Evolutionary conservation across 1,139 yeast species (phyloP).

Genomic region (Candida glucosophila): DNA sequence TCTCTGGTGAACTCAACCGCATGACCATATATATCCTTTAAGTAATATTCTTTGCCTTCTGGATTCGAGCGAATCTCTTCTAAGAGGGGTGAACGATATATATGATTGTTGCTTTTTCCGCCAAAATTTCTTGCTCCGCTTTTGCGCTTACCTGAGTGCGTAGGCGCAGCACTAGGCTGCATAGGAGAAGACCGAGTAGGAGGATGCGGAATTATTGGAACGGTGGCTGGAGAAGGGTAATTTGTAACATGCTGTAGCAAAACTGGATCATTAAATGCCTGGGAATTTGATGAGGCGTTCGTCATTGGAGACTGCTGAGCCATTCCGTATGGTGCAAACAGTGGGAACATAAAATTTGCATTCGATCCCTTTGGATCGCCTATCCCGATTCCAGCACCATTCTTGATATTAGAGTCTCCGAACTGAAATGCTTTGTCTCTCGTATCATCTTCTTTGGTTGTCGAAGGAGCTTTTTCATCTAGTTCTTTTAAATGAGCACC

Average conservation of each 20-base stretch:
- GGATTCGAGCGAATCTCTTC: slow-evolving; percentile 79
- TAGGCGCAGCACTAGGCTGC: not conserved
- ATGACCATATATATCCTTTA: slow-evolving; percentile 77
- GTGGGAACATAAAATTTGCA: slow-evolving; percentile 3
- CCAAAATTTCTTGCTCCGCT: slow-evolving; percentile 6
- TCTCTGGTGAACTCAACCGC: slow-evolving; percentile 91
- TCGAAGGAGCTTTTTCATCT: not conserved
- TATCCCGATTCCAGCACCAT: not conserved
- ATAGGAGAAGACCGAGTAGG: no score
- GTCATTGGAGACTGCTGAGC: slow-evolving; percentile 1
- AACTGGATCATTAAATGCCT: no score
- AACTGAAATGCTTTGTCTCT: not conserved
- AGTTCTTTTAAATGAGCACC: no score
- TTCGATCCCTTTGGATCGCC: not conserved
- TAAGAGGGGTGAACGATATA: slow-evolving; percentile 68
- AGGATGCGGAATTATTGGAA: no score
- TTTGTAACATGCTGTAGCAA: slow-evolving; percentile 2
- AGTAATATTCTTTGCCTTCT: slow-evolving; percentile 49
- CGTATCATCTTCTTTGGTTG: not conserved
- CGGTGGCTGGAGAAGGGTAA: slow-evolving; percentile 5
- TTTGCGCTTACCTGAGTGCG: slow-evolving; percentile 3
- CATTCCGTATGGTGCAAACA: slow-evolving; percentile 4
- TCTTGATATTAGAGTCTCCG: no score
- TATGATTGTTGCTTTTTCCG: slow-evolving; percentile 28
- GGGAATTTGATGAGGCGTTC: no score